phyloP scores from a whole-genome alignment of 2,329 filamentous ascomycete genomes.

The Cyphellophora attinorum region DNA sequence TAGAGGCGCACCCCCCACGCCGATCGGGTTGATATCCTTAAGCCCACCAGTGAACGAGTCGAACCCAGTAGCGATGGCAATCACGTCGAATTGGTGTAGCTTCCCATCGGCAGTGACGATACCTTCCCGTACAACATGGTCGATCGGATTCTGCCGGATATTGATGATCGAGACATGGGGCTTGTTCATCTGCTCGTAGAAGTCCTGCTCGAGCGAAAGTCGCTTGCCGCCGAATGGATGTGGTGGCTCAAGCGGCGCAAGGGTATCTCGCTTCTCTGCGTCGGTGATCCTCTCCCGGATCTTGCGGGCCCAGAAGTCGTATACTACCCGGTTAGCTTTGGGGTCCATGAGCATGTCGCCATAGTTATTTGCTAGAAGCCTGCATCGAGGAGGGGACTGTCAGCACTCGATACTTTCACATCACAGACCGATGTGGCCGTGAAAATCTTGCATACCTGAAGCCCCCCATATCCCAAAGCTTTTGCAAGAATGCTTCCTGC shows the following conservation, averaged over 20 bases:
- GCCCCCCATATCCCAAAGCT: conserved; percentile 44
- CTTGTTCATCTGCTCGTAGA: conserved; percentile 41
- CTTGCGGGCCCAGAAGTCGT: conserved; percentile 48
- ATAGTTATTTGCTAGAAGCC: conserved; percentile 41
- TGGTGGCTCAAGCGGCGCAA: conserved; percentile 43
- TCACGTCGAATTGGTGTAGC: conserved; percentile 15
- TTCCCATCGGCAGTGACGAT: conserved; percentile 17
- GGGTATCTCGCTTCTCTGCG: conserved; percentile 38
- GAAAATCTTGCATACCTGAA: no score
- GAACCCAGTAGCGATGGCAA: conserved; percentile 29
- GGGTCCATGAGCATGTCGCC: conserved; percentile 40
- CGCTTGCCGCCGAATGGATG: conserved; percentile 49
- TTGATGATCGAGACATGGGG: conserved; percentile 39
- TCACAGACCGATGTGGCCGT: no score
- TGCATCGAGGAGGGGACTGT: no score
- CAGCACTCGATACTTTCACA: no score
- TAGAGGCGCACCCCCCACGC: conserved; percentile 20
- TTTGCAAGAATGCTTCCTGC: conserved; percentile 38
- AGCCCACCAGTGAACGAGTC: conserved; percentile 24
- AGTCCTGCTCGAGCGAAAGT: conserved; percentile 38
- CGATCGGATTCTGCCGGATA: conserved; percentile 26
- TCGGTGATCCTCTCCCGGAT: conserved; percentile 42
- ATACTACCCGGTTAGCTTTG: conserved; percentile 43
- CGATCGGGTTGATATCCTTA: conserved; percentile 19
- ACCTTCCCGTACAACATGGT: conserved; percentile 46